phyloP scores from a whole-genome alignment of 768 basidiomycete species.

The Nidula microcarpa region DNA sequence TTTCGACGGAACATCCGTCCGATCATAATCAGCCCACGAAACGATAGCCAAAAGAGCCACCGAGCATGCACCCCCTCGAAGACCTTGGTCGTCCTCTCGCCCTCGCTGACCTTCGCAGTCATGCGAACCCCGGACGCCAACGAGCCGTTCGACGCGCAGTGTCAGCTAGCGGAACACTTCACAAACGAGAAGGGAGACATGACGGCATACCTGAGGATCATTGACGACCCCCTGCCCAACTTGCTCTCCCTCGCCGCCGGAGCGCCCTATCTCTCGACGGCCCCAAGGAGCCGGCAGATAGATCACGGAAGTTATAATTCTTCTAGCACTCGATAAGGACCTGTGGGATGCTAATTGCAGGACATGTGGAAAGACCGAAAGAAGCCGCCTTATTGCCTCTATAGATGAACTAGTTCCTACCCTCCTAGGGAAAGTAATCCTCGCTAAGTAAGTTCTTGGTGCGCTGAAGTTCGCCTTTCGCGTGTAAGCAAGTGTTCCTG shows the following conservation, averaged over 20 bases:
- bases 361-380: background rate
- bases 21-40: no score
- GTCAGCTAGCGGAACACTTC: no score
- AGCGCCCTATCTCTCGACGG: conserved; percentile 51
- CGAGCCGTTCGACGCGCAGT: conserved; percentile 48
- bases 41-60: no score
- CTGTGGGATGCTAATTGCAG: background rate
- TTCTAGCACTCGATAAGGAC: conserved; percentile 86
- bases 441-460: conserved; percentile 70
- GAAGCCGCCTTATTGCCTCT: conserved; percentile 78
- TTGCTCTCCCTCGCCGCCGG: conserved; percentile 2
- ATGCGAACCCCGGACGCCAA: no score
- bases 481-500: conserved; percentile 37
- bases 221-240: conserved; percentile 10
- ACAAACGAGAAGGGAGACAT: no score
- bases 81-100: no score
- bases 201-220: conserved; percentile 54
- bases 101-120: no score
- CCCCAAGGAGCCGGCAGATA: conserved; percentile 65
- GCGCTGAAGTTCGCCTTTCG: conserved; percentile 54
- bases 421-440: conserved; percentile 87
- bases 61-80: no score
- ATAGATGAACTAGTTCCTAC: conserved; percentile 91
- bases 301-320: conserved; percentile 83
- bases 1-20: no score